These are phyloP conservation scores for Talaromyces verruculosus DNA, from an alignment of 2,329 filamentous ascomycete genomes.

Conservation along the genomic window DNA sequence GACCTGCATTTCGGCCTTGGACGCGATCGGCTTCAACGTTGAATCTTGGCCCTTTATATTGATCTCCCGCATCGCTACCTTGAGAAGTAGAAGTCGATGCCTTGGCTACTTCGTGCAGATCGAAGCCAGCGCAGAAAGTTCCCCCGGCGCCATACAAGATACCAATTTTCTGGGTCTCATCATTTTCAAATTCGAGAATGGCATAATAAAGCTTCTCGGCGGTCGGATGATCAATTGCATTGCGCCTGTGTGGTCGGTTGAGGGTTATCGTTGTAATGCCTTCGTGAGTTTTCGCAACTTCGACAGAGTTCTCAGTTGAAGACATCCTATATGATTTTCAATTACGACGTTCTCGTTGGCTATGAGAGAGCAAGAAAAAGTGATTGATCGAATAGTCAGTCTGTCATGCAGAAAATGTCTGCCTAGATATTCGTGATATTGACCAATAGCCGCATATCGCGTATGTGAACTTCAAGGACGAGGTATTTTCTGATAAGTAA, in stretches of 20 bases:
- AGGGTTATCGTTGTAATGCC: slow-evolving; percentile 59
- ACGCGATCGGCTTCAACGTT: slow-evolving; percentile 28
- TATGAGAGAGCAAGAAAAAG: background rate
- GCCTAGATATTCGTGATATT: background rate
- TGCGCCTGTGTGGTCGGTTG: slow-evolving; percentile 52
- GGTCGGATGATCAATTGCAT: slow-evolving; percentile 54
- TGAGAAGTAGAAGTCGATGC: background rate
- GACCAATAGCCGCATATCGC: background rate
- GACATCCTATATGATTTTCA: background rate
- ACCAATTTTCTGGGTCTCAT: slow-evolving; percentile 54
- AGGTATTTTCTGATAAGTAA: background rate
- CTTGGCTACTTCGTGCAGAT: slow-evolving; percentile 50
- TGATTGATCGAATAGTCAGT: background rate
- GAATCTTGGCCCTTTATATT: slow-evolving; percentile 22
- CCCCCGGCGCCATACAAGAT: slow-evolving; percentile 50
- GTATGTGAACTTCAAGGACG: background rate
- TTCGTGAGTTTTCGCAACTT: slow-evolving; percentile 14
- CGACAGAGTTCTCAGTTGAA: background rate
- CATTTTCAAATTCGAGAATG: slow-evolving; percentile 52
- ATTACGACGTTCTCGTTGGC: background rate
- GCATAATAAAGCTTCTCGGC: slow-evolving; percentile 50
- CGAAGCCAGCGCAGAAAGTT: slow-evolving; percentile 57
- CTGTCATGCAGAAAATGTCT: background rate
- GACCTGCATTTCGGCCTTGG: slow-evolving; percentile 43
- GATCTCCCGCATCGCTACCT: background rate